Percentiles rank a stretch among this genome's conserved stretches.
These are phyloP conservation scores for Ustilago sp. DNA, from an alignment of 1,284 basidiomycete genomes.

Conservation along the genomic window DNA sequence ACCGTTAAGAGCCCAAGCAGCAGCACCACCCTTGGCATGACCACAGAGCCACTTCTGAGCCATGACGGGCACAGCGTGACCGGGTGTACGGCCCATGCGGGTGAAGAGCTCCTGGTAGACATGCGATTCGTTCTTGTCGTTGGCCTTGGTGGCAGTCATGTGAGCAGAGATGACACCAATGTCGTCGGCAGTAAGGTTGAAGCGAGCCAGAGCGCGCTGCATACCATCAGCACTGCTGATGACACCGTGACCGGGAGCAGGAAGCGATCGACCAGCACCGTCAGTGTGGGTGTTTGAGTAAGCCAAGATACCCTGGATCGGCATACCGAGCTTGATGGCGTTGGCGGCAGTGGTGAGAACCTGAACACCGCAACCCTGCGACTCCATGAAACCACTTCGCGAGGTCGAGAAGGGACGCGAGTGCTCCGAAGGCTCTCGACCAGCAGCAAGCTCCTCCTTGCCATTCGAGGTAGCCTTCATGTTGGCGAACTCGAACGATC, in stretches of 20 bases:
- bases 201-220: constrained; percentile 92
- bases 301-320: constrained; percentile 91
- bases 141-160: constrained; percentile 94
- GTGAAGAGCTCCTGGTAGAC: constrained; percentile 96
- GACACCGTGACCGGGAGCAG: constrained; percentile 71
- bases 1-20: constrained; percentile 97
- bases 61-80: constrained; percentile 95
- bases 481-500: constrained; percentile 92
- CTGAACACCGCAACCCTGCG: constrained; percentile 95
- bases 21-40: constrained; percentile 73
- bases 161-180: constrained; percentile 85
- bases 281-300: constrained; percentile 95
- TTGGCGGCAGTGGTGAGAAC: constrained; percentile 96
- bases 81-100: constrained; percentile 85
- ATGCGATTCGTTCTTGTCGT: constrained; percentile 97
- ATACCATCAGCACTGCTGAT: constrained; percentile 74
- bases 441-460: constrained; percentile 96
- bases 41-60: constrained; percentile 85
- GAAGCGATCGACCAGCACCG: constrained; percentile 93
- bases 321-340: constrained; percentile 90
- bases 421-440: constrained; percentile 96
- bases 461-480: constrained; percentile 99
- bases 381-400: constrained; percentile 81
- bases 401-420: constrained; percentile 96
- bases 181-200: constrained; percentile 92